Conservation (phyloP, 208 protist genomes). For the Crithidia acanthocephali region DNA sequence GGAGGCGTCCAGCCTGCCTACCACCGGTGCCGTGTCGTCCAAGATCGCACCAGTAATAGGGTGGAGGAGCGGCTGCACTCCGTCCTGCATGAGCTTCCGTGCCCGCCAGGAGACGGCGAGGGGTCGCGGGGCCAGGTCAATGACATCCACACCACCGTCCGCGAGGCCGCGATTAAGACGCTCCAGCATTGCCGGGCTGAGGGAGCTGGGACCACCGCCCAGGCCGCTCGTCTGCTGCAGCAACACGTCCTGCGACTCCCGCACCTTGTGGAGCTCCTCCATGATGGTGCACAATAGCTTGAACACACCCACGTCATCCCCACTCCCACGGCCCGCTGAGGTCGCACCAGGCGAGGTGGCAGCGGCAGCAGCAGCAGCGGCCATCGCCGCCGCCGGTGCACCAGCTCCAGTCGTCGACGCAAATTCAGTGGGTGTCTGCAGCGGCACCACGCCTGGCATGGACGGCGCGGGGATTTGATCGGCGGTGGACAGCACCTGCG, state of each 20-base stretch:
- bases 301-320: constrained; percentile 54
- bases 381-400: background rate
- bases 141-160: constrained; percentile 54
- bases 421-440: background rate
- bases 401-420: background rate
- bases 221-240: constrained; percentile 30
- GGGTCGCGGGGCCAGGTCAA: constrained; percentile 74
- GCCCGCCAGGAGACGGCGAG: constrained; percentile 76
- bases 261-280: constrained; percentile 84
- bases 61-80: constrained; percentile 79
- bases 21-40: constrained; percentile 50
- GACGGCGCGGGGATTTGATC: constrained; percentile 5
- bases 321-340: background rate
- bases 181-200: constrained; percentile 52
- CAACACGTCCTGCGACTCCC: constrained; percentile 70
- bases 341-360: background rate
- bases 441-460: background rate
- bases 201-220: constrained; percentile 11
- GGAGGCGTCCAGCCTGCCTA: constrained; percentile 42
- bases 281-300: constrained; percentile 83
- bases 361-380: background rate
- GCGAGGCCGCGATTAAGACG: constrained; percentile 52
- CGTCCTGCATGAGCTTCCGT: constrained; percentile 59
- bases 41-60: constrained; percentile 61
- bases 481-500: constrained; percentile 28